Conservation (phyloP, 2,329 filamentous ascomycete species). For the Pseudogymnoascus destructans region DNA sequence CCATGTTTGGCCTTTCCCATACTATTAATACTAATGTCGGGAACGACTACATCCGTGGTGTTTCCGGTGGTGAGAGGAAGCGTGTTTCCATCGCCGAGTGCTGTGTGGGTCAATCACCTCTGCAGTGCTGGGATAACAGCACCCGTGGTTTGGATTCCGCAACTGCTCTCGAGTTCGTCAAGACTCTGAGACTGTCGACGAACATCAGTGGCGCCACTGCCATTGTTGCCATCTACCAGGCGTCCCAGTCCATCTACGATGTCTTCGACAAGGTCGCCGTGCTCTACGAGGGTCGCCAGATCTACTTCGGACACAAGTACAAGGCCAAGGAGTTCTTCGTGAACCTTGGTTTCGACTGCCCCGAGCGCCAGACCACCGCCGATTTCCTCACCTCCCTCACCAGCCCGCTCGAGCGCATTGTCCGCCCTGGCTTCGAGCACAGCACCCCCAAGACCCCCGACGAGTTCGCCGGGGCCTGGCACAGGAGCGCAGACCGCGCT, state of each 20-base stretch:
- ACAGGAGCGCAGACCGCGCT: constrained; percentile 33
- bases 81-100: constrained; percentile 75
- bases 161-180: constrained; percentile 61
- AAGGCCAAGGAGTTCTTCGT: constrained; percentile 57
- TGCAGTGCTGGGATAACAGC: constrained; percentile 66
- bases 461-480: constrained; percentile 41
- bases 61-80: constrained; percentile 61
- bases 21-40: constrained; percentile 61
- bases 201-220: constrained; percentile 50
- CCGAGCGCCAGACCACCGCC: constrained; percentile 38
- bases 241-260: constrained; percentile 55
- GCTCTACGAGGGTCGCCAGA: constrained; percentile 54
- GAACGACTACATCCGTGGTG: constrained; percentile 55
- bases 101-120: constrained; percentile 41
- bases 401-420: constrained; percentile 42
- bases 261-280: constrained; percentile 57
- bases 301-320: constrained; percentile 55
- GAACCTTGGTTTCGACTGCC: constrained; percentile 59
- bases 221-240: constrained; percentile 59
- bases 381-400: constrained; percentile 72
- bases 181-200: constrained; percentile 50
- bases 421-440: constrained; percentile 43
- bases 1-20: constrained; percentile 58
- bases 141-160: constrained; percentile 62
- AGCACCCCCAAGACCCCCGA: constrained; percentile 40